phyloP scores from a whole-genome alignment of 805 yeast genomes.

The Schizosaccharomyces japonicus region DNA sequence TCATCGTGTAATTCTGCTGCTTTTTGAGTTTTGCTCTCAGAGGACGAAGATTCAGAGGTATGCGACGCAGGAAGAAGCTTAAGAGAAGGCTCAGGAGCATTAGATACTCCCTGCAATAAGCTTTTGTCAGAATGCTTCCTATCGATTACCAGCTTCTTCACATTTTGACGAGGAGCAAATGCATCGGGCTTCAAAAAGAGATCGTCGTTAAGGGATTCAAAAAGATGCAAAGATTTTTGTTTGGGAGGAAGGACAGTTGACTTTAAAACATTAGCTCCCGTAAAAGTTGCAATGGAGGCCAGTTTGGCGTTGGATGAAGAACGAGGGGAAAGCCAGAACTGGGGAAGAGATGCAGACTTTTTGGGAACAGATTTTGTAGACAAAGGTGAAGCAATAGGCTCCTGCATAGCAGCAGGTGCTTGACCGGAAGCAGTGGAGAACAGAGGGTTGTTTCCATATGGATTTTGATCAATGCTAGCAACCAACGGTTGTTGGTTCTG shows the following conservation, averaged over 20 bases:
- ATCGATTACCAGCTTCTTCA: constrained; percentile 32
- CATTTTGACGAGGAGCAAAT: constrained; percentile 36
- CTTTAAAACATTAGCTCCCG: constrained; percentile 5
- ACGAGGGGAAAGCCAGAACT: constrained; percentile 39
- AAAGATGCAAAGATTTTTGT: constrained; percentile 13
- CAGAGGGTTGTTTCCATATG: constrained; percentile 60
- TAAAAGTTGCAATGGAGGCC: constrained; percentile 6
- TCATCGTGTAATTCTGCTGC: constrained; percentile 21
- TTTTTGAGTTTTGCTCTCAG: not conserved
- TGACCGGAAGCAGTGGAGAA: constrained; percentile 19
- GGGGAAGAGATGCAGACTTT: constrained; percentile 33
- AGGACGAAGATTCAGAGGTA: not conserved
- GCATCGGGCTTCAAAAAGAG: constrained; percentile 50
- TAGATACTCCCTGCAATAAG: no score
- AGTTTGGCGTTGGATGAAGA: constrained; percentile 21
- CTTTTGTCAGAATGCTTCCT: no score
- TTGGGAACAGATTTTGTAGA: constrained; percentile 23
- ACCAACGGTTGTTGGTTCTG: constrained; percentile 14
- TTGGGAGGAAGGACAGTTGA: constrained; percentile 3
- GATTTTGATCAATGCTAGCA: constrained; percentile 28
- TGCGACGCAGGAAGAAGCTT: not conserved
- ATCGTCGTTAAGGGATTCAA: constrained; percentile 31
- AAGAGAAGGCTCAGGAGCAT: no score
- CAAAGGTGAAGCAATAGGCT: constrained; percentile 27
- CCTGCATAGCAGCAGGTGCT: constrained; percentile 12